Conservation (phyloP, 2,329 filamentous ascomycete genomes). For the Sclerotinia minor region DNA sequence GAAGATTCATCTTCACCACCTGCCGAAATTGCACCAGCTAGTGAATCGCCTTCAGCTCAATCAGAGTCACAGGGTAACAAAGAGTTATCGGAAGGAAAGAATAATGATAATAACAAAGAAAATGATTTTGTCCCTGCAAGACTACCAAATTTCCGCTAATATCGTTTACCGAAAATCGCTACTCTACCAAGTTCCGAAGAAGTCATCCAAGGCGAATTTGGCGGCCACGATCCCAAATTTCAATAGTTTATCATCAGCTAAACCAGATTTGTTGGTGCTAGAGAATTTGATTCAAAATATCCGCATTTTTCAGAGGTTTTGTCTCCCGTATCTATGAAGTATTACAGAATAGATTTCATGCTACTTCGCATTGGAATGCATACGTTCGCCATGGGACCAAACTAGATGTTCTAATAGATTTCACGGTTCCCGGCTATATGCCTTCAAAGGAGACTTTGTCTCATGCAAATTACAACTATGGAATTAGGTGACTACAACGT, state of each 20-base stretch:
- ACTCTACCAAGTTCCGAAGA: not conserved
- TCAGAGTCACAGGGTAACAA: not conserved
- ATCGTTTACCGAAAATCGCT: not conserved
- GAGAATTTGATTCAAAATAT: constrained; percentile 75
- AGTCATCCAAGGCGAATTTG: constrained; percentile 51
- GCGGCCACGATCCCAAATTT: constrained; percentile 74
- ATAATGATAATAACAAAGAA: constrained; percentile 24
- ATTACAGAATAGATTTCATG: constrained; percentile 67
- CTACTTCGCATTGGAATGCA: not conserved
- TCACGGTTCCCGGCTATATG: not conserved
- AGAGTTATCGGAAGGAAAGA: not conserved
- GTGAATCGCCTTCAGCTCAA: not conserved
- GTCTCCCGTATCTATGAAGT: constrained; percentile 76
- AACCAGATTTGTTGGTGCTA: constrained; percentile 74
- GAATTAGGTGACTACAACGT: constrained; percentile 23
- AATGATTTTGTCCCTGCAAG: constrained; percentile 58
- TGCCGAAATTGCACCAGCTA: not conserved
- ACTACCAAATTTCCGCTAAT: constrained; percentile 54
- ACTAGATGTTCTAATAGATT: not conserved
- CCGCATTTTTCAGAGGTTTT: constrained; percentile 85
- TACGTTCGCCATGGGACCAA: not conserved
- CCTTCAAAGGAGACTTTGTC: no score
- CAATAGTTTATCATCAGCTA: constrained; percentile 69
- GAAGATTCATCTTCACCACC: constrained; percentile 25
- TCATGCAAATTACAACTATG: not conserved